These are phyloP conservation scores for Zarea fungicola DNA, from an alignment of 2,329 filamentous ascomycete species.

Conservation along the genomic window DNA sequence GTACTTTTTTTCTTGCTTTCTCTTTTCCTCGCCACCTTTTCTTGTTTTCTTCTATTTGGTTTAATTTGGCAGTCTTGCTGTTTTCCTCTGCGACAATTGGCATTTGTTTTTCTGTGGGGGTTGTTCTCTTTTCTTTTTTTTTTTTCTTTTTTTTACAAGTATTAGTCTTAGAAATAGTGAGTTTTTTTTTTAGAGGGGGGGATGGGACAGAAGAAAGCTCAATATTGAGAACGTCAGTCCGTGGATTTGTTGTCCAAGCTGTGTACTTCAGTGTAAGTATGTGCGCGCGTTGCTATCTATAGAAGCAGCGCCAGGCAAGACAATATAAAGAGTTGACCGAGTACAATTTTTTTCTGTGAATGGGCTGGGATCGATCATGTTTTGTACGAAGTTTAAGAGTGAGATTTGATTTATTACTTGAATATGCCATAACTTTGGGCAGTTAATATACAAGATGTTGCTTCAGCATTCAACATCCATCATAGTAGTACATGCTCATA, in stretches of 20 bases:
- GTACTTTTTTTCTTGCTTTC: slow-evolving; percentile 18
- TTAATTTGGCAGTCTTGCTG: slow-evolving; percentile 2
- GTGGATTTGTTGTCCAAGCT: too few species aligned
- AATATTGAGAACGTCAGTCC: too few species aligned
- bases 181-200: neutral
- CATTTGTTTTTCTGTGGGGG: neutral
- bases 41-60: slow-evolving; percentile 18
- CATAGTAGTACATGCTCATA: neutral
- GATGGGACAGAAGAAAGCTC: neutral
- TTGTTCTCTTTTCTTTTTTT: too few species aligned
- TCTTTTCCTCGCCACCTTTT: slow-evolving; percentile 17
- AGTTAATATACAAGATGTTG: slow-evolving; percentile 2
- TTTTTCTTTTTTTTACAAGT: neutral
- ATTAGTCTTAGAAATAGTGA: neutral
- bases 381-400: neutral
- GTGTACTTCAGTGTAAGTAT: too few species aligned
- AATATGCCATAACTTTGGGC: neutral
- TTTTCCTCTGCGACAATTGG: slow-evolving; percentile 1
- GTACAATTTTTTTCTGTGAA: too few species aligned
- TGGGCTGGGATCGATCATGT: neutral
- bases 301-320: neutral
- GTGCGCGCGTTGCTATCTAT: too few species aligned
- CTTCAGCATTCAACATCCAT: neutral
- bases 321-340: too few species aligned
- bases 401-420: neutral